Base-by-base conservation (phyloP, 441 rosid genomes). In the Gossypium davidsonii region DNA sequence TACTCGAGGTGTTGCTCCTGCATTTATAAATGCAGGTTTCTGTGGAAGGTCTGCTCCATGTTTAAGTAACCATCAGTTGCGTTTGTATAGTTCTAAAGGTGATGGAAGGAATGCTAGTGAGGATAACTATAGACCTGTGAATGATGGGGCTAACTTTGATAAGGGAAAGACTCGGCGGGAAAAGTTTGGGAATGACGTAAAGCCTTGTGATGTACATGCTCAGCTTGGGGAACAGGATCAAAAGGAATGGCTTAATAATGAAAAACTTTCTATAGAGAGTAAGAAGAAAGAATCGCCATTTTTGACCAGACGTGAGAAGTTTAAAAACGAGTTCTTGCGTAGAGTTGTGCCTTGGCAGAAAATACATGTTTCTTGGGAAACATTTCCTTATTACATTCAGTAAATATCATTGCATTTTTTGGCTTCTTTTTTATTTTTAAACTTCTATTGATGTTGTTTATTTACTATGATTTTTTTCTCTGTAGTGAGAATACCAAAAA, bases 321-420 rank as follows among this genome's bases (percentile, higher is more conserved):
- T 93, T 76, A 93, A 83, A 86, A 91, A 79, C 58, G 97, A 89
- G 75, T 87, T 91, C 75, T 73, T 85, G 76, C 80, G 96, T 79
- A 89, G 96, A 71, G 76, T 93, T 72, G 83, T 93, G 67, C 98
- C 97, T 10, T 95, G 97, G 99, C 93, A 91, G 82, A 91, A 83
- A 79, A 89, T 91, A 71, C 86, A 81, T 71, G 87, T 92, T 74
- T 95, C 97, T 48, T 93, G 90, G 97, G 93, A 91, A 70, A 88
- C 85, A 39, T 95, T 95, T 77, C 99, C 99, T 34, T 95, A 95
- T 79, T 78, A 90, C 69, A 79, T 95, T 74, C 81, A 90, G 99
- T 95, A 89, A 89, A 71, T 79, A 31, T 64, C 53, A 4, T 55
- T 75, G 52, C 65, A 70, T 53, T 7, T 20, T 53, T 62, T 56